Evolutionary conservation across 2,329 filamentous ascomycete genomes (phyloP), one percentile per base, ranked within the genome.

Genomic region (Diaporthe citri): DNA sequence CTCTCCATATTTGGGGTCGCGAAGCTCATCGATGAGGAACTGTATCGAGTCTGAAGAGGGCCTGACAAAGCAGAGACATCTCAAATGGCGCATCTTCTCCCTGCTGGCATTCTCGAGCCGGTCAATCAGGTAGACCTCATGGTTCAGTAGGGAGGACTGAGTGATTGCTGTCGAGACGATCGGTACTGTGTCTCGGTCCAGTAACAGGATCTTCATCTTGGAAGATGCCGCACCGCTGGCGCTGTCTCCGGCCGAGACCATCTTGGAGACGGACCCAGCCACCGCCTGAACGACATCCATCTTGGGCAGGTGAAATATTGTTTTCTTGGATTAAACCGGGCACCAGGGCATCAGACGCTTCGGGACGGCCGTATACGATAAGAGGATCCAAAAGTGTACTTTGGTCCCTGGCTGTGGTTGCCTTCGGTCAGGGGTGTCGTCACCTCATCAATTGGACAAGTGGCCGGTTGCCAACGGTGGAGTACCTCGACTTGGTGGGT

Each of bases 101-200:
- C 97, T 91, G 77, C 92, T 92, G 75, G 90, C 87, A 80, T 98
- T 98, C 82, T 98, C 97, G 74, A 99, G 87, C 75, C 97, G 95
- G 84, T 99, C 97, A 81, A 97, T 98, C 76, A 99, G 94, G 85
- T 98, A 99, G 79, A 99, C 94, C 86, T 98, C 96, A 86, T 99
- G 95, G 82, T 95, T 98, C 77, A 99, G 92, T 28, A 99, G 91
- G 52, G 95, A 92, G 39, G 97, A 99, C 83, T 99, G 97, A 2
- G 97, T 98, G 76, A 96, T 96, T 72, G 97, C 96, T 7, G 96
- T 97, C 13, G 97, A 99, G 28, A 98, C 92, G 79, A 98, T 97
- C 22, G 95, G 91, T 31, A 98, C 93, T 78, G 97, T 99, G 85
- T 98, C 97, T 85, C 91, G 93, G 84, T 99, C 97, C 79, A 99